These are phyloP conservation scores for Arachis stenosperma DNA, from an alignment of 306 rosid species.

Conservation along the genomic window DNA sequence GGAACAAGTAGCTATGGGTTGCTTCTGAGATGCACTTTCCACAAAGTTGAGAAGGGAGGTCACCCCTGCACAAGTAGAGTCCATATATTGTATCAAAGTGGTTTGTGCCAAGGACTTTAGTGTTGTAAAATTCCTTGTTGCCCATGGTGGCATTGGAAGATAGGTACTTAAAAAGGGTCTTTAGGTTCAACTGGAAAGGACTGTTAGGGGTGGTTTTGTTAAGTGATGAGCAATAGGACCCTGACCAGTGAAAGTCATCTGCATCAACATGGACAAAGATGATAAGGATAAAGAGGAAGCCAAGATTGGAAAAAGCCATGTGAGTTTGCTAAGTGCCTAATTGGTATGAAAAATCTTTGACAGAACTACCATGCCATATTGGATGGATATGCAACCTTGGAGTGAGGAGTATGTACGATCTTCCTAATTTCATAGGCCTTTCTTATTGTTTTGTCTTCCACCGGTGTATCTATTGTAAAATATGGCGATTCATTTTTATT, in stretches of 20 bases:
- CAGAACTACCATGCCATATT: neutral
- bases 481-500: too few species aligned
- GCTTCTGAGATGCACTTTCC: neutral
- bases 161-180: conserved; percentile 32
- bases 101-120: conserved; percentile 32
- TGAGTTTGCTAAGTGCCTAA: neutral
- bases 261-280: neutral
- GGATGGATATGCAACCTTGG: neutral
- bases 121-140: conserved; percentile 28
- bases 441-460: too few species aligned
- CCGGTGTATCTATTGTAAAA: too few species aligned
- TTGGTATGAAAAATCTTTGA: neutral
- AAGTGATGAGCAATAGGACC: neutral
- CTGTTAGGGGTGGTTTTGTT: conserved; percentile 29
- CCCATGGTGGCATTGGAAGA: conserved; percentile 35
- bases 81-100: neutral
- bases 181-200: conserved; percentile 38
- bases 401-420: neutral
- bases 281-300: neutral
- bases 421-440: too few species aligned
- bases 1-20: neutral
- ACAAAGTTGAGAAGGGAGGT: neutral
- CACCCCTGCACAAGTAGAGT: neutral
- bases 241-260: neutral
- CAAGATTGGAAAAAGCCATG: neutral